These are phyloP conservation scores for Erodium texanum DNA, from an alignment of 441 rosid species.

Conservation along the genomic window DNA sequence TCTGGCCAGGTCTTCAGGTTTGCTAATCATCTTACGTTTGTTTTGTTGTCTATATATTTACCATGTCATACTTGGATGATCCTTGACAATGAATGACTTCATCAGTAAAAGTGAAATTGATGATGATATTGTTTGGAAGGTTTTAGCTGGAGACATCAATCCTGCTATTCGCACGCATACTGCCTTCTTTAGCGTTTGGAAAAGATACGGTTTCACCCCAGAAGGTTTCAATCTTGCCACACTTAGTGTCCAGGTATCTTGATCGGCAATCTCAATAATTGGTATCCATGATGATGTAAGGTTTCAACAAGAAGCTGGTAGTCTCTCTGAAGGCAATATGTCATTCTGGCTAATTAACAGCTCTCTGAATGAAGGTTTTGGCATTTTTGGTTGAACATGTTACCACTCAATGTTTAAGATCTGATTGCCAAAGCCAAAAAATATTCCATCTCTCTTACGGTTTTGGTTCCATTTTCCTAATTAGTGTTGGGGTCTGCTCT, in stretches of 20 bases:
- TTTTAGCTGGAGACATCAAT: constrained; percentile 88
- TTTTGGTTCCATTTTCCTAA: background rate
- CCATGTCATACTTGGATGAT: background rate
- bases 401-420: background rate
- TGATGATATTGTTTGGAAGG: constrained; percentile 38
- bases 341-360: background rate
- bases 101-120: constrained; percentile 7
- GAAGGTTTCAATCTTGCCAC: constrained; percentile 98
- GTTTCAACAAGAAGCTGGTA: constrained; percentile 4
- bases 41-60: constrained; percentile 4
- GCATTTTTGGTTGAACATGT: background rate
- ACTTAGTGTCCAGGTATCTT: constrained; percentile 49
- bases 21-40: constrained; percentile 3
- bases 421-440: background rate
- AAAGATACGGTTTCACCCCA: constrained; percentile 85
- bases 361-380: background rate
- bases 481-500: background rate
- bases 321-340: background rate
- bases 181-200: constrained; percentile 96
- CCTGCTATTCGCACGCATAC: constrained; percentile 95
- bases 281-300: background rate
- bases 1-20: constrained; percentile 99
- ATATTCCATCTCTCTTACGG: background rate
- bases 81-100: too few species aligned
- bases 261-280: constrained; percentile 1